phyloP scores from a whole-genome alignment of 345 rosid genomes.

The Eutrema japonicum region DNA sequence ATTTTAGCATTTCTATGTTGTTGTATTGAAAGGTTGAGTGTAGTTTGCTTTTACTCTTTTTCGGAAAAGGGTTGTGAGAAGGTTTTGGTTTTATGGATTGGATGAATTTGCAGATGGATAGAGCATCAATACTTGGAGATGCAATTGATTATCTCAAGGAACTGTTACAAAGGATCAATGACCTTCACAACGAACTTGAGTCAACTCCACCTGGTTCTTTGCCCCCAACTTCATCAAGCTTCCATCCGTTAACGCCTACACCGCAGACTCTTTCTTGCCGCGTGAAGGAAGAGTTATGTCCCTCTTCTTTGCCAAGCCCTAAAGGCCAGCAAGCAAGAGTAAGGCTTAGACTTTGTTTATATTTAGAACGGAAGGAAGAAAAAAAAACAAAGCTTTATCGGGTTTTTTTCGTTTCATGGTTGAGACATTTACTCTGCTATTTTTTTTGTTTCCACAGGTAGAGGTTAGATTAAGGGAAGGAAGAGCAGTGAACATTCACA shows the following conservation, averaged over 20 bases:
- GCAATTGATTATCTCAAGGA: slow-evolving; percentile 96
- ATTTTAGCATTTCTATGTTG: not conserved
- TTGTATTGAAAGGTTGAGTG: no score
- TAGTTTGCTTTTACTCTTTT: no score
- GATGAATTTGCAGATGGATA: slow-evolving; percentile 76
- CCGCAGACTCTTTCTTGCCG: slow-evolving; percentile 75
- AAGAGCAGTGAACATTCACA: slow-evolving; percentile 95
- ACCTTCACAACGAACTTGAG: slow-evolving; percentile 88
- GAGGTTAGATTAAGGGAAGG: slow-evolving; percentile 96
- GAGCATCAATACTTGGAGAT: slow-evolving; percentile 97
- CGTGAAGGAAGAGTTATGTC: slow-evolving; percentile 80
- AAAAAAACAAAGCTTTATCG: not conserved
- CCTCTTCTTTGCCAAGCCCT: slow-evolving; percentile 70
- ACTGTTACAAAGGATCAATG: slow-evolving; percentile 90
- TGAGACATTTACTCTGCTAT: not conserved
- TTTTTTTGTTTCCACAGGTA: slow-evolving; percentile 51
- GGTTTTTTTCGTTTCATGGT: not conserved
- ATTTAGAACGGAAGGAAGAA: not conserved
- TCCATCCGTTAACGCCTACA: slow-evolving; percentile 89
- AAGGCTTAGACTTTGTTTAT: slow-evolving; percentile 21
- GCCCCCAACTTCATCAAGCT: slow-evolving; percentile 64
- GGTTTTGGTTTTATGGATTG: slow-evolving; percentile 13
- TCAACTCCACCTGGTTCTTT: slow-evolving; percentile 68
- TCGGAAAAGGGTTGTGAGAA: no score
- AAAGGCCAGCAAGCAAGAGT: slow-evolving; percentile 89